phyloP scores from a whole-genome alignment of 1,284 basidiomycete species.

The Sutorius eximius region DNA sequence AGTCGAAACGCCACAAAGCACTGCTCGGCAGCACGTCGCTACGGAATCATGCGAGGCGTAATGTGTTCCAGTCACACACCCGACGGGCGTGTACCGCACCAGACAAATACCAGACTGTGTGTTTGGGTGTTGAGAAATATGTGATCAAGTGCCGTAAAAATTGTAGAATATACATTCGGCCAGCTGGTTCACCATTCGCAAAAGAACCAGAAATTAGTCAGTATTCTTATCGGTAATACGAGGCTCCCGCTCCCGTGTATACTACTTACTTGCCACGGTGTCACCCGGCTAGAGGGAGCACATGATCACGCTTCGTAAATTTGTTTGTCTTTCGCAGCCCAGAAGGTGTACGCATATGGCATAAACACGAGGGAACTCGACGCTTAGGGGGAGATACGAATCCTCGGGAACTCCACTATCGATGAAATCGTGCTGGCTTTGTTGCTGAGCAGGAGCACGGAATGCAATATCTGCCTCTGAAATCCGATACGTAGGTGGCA shows the following conservation, averaged over 20 bases:
- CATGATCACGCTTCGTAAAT: slow-evolving; percentile 8
- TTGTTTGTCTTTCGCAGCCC: neutral
- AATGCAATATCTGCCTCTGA: neutral
- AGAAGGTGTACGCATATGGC: slow-evolving; percentile 5
- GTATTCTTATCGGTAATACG: slow-evolving; percentile 11
- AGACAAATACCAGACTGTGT: neutral
- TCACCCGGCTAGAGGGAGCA: neutral
- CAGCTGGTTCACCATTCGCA: slow-evolving; percentile 9
- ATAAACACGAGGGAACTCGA: slow-evolving; percentile 7
- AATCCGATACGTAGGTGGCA: neutral
- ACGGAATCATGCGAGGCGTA: neutral
- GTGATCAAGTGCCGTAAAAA: slow-evolving; percentile 24
- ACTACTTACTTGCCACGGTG: neutral
- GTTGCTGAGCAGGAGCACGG: neutral
- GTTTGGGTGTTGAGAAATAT: neutral
- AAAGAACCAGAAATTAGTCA: slow-evolving; percentile 16
- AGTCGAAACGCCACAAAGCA: slow-evolving; percentile 33
- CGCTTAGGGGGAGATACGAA: slow-evolving; percentile 5
- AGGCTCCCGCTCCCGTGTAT: neutral
- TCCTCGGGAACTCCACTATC: slow-evolving; percentile 3
- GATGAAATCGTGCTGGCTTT: neutral
- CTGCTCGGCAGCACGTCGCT: slow-evolving; percentile 10
- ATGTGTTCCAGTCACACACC: neutral
- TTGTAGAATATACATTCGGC: slow-evolving; percentile 3
- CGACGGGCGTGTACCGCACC: neutral